Conservation (phyloP, 441 rosid genomes). For the Pelargonium myrrhifolium region DNA sequence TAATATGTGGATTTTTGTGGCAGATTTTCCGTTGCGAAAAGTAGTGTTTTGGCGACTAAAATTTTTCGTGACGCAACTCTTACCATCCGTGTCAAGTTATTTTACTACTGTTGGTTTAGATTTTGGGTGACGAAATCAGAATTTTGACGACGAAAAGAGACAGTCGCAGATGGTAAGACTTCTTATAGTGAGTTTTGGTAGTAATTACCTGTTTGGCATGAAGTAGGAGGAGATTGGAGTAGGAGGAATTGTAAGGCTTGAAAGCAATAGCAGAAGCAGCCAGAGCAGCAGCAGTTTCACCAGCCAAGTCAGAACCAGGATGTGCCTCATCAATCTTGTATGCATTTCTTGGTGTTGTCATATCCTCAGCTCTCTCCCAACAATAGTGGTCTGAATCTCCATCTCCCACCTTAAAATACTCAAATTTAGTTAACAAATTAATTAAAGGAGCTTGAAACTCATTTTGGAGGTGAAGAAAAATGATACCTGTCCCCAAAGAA, state of each 20-base stretch:
- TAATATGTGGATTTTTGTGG: too few species aligned
- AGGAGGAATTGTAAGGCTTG: conserved; percentile 72
- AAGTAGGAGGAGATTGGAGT: conserved; percentile 49
- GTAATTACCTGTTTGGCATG: conserved; percentile 71
- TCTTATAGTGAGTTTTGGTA: too few species aligned
- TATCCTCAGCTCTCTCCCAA: conserved; percentile 84
- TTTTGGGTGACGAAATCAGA: too few species aligned
- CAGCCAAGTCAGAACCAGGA: conserved; percentile 85
- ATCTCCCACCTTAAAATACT: conserved; percentile 56
- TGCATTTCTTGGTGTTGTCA: conserved; percentile 77
- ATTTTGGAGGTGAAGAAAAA: too few species aligned
- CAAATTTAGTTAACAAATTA: neutral
- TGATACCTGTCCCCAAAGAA: conserved; percentile 68
- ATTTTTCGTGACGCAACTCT: too few species aligned
- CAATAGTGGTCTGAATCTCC: conserved; percentile 81
- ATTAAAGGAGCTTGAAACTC: too few species aligned
- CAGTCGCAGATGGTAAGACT: too few species aligned
- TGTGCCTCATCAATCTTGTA: conserved; percentile 55
- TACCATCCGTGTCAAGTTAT: too few species aligned
- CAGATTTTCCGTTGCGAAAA: too few species aligned
- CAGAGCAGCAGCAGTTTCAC: conserved; percentile 82
- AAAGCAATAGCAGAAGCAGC: conserved; percentile 80
- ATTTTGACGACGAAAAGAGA: too few species aligned
- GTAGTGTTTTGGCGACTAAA: too few species aligned
- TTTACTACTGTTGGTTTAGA: too few species aligned